A percentile compares a stretch with the other conserved stretches of the same genome.
phyloP scores from a whole-genome alignment of 2,329 filamentous ascomycete species.

The Arachnomyces sp. region DNA sequence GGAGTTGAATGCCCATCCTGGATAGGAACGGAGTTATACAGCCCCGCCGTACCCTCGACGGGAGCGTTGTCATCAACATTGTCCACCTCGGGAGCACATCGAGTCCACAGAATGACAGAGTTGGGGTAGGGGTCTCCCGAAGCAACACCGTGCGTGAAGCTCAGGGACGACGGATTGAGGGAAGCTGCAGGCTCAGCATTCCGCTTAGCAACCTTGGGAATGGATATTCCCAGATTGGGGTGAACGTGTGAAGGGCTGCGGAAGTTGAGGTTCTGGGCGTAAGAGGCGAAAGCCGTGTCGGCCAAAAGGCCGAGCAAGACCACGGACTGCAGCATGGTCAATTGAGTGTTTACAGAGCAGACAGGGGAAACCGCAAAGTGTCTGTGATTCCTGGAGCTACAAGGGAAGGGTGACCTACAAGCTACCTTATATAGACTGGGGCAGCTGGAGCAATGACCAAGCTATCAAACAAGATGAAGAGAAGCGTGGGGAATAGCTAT shows the following conservation, averaged over 20 bases:
- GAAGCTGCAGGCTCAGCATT: conserved; percentile 37
- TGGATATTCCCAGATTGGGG: conserved; percentile 55
- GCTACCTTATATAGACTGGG: too few relatives aligned
- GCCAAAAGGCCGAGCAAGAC: conserved; percentile 13
- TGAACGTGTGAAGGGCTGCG: conserved; percentile 59
- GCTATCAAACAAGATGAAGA: too few relatives aligned
- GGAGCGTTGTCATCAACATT: conserved; percentile 46
- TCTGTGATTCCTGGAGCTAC: too few relatives aligned
- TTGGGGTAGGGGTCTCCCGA: conserved; percentile 39
- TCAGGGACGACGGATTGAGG: conserved; percentile 42
- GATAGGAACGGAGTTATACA: conserved; percentile 43
- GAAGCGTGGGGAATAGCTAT: too few relatives aligned
- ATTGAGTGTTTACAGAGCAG: too few relatives aligned
- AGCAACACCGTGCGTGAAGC: conserved; percentile 59
- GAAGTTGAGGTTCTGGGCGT: conserved; percentile 56
- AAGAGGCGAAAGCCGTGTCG: conserved; percentile 16
- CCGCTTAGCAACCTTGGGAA: conserved; percentile 54
- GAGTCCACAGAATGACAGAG: conserved; percentile 40
- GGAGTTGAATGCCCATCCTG: conserved; percentile 47
- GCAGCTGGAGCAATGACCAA: too few relatives aligned
- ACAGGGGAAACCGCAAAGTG: too few relatives aligned
- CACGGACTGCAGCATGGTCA: conserved; percentile 5
- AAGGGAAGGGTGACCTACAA: too few relatives aligned
- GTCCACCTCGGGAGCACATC: conserved; percentile 34
- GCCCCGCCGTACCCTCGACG: conserved; percentile 48